These are phyloP conservation scores for Blastobotrys malaysiensis DNA, from an alignment of 1,139 yeast species.

Conservation along the genomic window DNA sequence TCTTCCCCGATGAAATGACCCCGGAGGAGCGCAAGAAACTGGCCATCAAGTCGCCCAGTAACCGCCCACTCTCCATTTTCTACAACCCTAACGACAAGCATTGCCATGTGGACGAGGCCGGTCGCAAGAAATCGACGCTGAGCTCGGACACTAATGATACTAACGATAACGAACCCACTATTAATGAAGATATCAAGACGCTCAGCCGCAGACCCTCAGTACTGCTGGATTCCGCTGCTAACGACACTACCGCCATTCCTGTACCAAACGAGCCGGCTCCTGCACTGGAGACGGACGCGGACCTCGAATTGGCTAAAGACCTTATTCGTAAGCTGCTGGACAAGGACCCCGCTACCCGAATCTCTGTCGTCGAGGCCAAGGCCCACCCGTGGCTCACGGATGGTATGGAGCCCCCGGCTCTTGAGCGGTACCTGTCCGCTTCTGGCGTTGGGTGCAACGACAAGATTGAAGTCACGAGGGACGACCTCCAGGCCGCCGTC, in stretches of 20 bases:
- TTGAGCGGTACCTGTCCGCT: slow-evolving; percentile 30
- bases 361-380: slow-evolving; percentile 69
- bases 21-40: slow-evolving; percentile 6
- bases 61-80: slow-evolving; percentile 5
- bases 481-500: slow-evolving; percentile 72
- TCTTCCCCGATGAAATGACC: slow-evolving; percentile 48
- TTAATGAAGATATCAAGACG: background rate
- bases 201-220: background rate
- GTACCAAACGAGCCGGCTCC: slow-evolving; percentile 4
- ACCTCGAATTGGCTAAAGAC: slow-evolving; percentile 50
- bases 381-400: slow-evolving; percentile 69
- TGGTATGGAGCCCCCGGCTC: slow-evolving; percentile 49
- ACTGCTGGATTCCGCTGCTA: background rate
- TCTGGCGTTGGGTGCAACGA: slow-evolving; percentile 24
- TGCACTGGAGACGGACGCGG: slow-evolving; percentile 22
- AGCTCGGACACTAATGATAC: background rate
- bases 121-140: background rate
- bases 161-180: background rate
- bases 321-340: slow-evolving; percentile 57
- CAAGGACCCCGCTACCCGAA: slow-evolving; percentile 66
- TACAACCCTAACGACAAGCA: slow-evolving; percentile 2
- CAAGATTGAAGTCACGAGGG: slow-evolving; percentile 55
- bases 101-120: background rate
- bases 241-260: background rate
- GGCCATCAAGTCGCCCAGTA: background rate